Base-by-base conservation (phyloP, 257 asterid genomes). In the Solanum sejunctum region DNA sequence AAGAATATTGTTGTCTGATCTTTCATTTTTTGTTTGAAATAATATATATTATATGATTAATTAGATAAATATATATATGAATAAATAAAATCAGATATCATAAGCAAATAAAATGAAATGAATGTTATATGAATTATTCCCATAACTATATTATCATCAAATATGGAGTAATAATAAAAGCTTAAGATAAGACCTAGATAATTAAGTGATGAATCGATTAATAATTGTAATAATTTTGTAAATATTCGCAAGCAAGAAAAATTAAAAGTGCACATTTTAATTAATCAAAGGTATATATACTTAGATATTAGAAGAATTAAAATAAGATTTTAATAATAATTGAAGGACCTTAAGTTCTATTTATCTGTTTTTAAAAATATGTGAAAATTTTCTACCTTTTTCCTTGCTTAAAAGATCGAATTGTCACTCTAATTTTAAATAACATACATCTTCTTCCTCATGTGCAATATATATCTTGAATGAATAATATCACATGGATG, bases 1-100 rank as follows among this genome's bases (percentile, higher is more conserved):
- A 47, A 93, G 92, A 60, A 84, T 54, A 77, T 81, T 84, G 84
- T 92, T 92, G 85, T 88, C 89, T 60, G 90, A 92, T 86, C 72
- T 92, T 78, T 91, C 94, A 84, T 84, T 85, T 66, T 87, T 93
- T 41, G 89, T 90, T 3, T 28, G 3, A 58, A 58, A 16, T 4
- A 54, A 55, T 80, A 3, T 36, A n/a, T 17, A 28, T 28, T 56
- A 43, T 10, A 13, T 17, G 4, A 32, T 5, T 32, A 5, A 57
- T 60, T 1, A 60, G 3, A 60, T 21, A 21, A 1, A 21, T 6
- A 10, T 60, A 21, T n/a, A 21, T 15, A 60, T n/a, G n/a, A n/a
- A n/a, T 10, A 21, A 21, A 60, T 60, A 60, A 60, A 21, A 60
- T 21, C 1, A 60, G 8, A 10, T 60, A 21, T 10, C 13, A n/a